These are phyloP conservation scores for Capsella rubella DNA, from an alignment of 441 rosid species.

Conservation along the genomic window DNA sequence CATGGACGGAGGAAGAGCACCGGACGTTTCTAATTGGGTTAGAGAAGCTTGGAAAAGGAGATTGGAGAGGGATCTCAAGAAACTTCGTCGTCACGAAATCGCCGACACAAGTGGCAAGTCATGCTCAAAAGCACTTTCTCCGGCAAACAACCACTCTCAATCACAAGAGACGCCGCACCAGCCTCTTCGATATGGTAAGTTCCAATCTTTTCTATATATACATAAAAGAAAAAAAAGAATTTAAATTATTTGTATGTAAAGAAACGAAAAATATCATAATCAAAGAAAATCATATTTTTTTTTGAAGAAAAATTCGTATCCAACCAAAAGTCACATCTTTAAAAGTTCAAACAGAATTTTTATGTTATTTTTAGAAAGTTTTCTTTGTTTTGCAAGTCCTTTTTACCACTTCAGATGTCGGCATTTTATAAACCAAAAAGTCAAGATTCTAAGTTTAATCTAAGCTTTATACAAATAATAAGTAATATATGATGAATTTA, in stretches of 20 bases:
- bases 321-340: slow-evolving; percentile 29
- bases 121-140: slow-evolving; percentile 90
- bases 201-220: slow-evolving; percentile 7
- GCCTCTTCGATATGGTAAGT: slow-evolving; percentile 81
- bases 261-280: background rate
- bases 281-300: background rate
- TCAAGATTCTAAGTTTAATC: background rate
- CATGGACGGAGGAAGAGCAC: slow-evolving; percentile 95
- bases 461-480: slow-evolving; percentile 2
- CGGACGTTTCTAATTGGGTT: slow-evolving; percentile 67
- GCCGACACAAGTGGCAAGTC: slow-evolving; percentile 95
- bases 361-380: background rate
- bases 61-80: slow-evolving; percentile 93
- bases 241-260: background rate
- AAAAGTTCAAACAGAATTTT: background rate
- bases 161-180: slow-evolving; percentile 85
- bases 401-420: slow-evolving; percentile 10
- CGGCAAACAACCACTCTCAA: slow-evolving; percentile 60
- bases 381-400: background rate
- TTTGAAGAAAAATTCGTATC: background rate
- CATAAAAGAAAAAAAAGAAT: background rate
- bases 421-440: slow-evolving; percentile 27
- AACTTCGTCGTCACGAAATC: slow-evolving; percentile 82
- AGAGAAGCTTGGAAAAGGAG: slow-evolving; percentile 88
- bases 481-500: slow-evolving; percentile 1